phyloP scores from a whole-genome alignment of 2,329 filamentous ascomycete genomes.

The Colletotrichum lentis region DNA sequence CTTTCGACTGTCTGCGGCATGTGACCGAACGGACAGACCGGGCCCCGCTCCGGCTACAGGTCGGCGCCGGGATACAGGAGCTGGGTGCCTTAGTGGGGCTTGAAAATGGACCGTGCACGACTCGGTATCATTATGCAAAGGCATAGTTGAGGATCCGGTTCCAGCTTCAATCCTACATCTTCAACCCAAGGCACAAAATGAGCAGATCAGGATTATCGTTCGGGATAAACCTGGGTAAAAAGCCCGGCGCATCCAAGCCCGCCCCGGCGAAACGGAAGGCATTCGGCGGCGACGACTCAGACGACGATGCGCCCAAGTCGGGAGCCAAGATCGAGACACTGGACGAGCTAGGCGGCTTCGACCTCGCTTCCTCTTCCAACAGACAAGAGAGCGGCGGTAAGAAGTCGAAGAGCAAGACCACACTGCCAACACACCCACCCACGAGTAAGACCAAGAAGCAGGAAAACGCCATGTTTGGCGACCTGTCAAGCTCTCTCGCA shows the following conservation, averaged over 20 bases:
- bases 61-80: slow-evolving; percentile 5
- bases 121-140: not conserved
- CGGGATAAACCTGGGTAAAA: slow-evolving; percentile 70
- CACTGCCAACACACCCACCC: slow-evolving; percentile 51
- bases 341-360: slow-evolving; percentile 65
- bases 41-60: slow-evolving; percentile 14
- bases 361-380: slow-evolving; percentile 43
- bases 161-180: not conserved
- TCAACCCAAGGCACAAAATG: slow-evolving; percentile 46
- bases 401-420: slow-evolving; percentile 48
- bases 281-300: slow-evolving; percentile 67
- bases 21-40: not conserved
- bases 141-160: not conserved
- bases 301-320: slow-evolving; percentile 55
- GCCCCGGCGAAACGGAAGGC: slow-evolving; percentile 61
- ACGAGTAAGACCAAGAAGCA: slow-evolving; percentile 54
- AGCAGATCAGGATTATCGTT: slow-evolving; percentile 59
- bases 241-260: slow-evolving; percentile 59
- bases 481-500: slow-evolving; percentile 71
- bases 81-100: slow-evolving; percentile 13
- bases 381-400: slow-evolving; percentile 43
- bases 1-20: not conserved
- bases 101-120: slow-evolving; percentile 16
- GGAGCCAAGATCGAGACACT: slow-evolving; percentile 62
- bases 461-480: slow-evolving; percentile 62